Base-by-base conservation (phyloP, 73 alveolate species). In the Uronychia setigera region DNA sequence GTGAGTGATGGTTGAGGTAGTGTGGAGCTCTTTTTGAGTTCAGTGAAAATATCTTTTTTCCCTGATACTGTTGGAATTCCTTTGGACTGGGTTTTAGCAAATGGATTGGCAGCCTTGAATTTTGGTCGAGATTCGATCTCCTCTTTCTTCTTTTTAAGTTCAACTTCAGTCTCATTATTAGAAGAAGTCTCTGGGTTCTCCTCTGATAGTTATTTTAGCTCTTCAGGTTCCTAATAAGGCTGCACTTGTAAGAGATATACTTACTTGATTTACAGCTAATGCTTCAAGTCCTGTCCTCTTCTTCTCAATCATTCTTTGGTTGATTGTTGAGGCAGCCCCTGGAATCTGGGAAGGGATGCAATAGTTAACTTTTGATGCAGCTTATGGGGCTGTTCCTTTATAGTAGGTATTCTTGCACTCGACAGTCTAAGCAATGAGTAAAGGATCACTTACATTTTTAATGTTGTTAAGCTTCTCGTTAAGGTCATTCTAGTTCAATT, bases 1-100 rank as follows among this genome's bases (percentile, higher is more conserved):
- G n/a, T n/a, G 67, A 46, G 67, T 46, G 67, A 46, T 46, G 67
- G 67, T 46, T 46, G 67, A 46, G 67, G 67, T 46, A 46, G 67
- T 46, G 67, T 46, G 67, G 67, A 46, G 67, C 19, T 46, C 67
- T 46, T 46, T 19, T 46, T 5, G n/a, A 46, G n/a, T 46, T 46
- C 67, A 46, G n/a, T 46, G 67, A 46, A 46, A 19, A 46, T 46
- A 46, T 46, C 67, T 19, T 46, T 46, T 46, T 46, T 46, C n/a
- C 67, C 67, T 11, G 67, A 46, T 5, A 11, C 67, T 11, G 5
- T 19, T 11, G 67, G n/a, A n/a, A n/a, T n/a, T n/a, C n/a, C n/a
- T n/a, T n/a, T n/a, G n/a, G n/a, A n/a, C n/a, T n/a, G n/a, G 67
- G 67, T 19, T 19, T 46, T 46, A 11, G 67, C 67, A 19, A 46